phyloP scores from a whole-genome alignment of 371 early-diverging fungal species.

The Dentiscutata heterogama region DNA sequence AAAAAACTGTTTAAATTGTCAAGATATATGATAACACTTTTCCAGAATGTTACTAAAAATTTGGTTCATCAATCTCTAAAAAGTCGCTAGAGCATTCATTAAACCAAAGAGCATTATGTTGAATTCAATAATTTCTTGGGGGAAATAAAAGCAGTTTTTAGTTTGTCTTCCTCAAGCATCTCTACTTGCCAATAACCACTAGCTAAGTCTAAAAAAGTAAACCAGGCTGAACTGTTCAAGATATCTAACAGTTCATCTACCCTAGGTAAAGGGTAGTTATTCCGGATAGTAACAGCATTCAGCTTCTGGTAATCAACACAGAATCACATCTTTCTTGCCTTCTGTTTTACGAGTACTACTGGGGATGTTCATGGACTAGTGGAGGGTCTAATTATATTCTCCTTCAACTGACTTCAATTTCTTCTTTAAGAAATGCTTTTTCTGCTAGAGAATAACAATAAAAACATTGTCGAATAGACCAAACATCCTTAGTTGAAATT shows the following conservation, averaged over 20 bases:
- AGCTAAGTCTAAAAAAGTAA: constrained; percentile 49
- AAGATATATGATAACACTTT: constrained; percentile 5
- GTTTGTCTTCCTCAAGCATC: constrained; percentile 37
- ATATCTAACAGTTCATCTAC: neutral
- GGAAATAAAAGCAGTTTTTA: constrained; percentile 1
- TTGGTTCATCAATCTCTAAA: constrained; percentile 54
- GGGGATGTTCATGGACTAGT: neutral
- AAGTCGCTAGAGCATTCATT: constrained; percentile 49
- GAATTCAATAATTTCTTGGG: no score
- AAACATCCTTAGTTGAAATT: no score
- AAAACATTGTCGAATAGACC: no score
- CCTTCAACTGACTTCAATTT: neutral
- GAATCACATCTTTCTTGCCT: neutral
- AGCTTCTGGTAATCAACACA: neutral
- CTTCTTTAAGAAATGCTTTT: neutral
- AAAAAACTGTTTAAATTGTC: no score
- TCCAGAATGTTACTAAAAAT: constrained; percentile 48
- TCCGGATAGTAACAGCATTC: neutral
- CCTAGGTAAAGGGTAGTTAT: neutral
- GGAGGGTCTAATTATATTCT: neutral
- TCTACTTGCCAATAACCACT: constrained; percentile 6
- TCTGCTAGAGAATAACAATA: neutral
- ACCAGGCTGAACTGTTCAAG: neutral
- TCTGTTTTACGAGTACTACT: neutral
- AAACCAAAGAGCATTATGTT: constrained; percentile 56